These are phyloP conservation scores for Starmerella bombi DNA, from an alignment of 805 yeast species.

Conservation along the genomic window DNA sequence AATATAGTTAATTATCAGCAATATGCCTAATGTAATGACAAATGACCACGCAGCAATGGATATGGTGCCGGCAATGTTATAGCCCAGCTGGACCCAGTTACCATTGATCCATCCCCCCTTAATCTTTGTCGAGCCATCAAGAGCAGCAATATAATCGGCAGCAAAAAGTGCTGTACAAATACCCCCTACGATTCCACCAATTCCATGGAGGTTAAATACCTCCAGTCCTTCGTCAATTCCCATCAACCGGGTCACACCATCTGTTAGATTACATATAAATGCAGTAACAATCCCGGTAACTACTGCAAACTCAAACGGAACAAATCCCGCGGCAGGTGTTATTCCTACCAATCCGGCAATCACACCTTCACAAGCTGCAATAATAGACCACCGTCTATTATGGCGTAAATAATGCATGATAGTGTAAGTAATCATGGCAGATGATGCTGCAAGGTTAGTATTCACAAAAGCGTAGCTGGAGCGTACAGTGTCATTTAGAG, in stretches of 20 bases:
- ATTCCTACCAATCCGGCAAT: constrained; percentile 88
- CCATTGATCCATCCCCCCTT: constrained; percentile 16
- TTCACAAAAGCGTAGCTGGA: constrained; percentile 37
- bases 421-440: constrained; percentile 34
- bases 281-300: constrained; percentile 64
- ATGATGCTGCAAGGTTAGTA: constrained; percentile 39
- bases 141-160: constrained; percentile 14
- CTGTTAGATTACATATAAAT: constrained; percentile 68
- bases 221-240: constrained; percentile 89
- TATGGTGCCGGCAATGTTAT: constrained; percentile 10
- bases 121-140: constrained; percentile 9
- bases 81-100: constrained; percentile 11
- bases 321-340: constrained; percentile 93
- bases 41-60: constrained; percentile 14
- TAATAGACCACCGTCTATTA: constrained; percentile 71
- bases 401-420: constrained; percentile 39
- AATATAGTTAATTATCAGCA: constrained; percentile 5
- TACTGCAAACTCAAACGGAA: constrained; percentile 70
- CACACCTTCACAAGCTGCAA: constrained; percentile 86
- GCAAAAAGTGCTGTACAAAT: constrained; percentile 83
- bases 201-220: constrained; percentile 59
- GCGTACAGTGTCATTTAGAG: constrained; percentile 24
- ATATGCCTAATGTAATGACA: constrained; percentile 3
- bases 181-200: constrained; percentile 32
- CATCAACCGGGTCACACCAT: constrained; percentile 56